Evolutionary conservation across 345 rosid genomes (phyloP), one percentile per base, ranked within the genome.

Genomic region (Erodium maritimum): DNA sequence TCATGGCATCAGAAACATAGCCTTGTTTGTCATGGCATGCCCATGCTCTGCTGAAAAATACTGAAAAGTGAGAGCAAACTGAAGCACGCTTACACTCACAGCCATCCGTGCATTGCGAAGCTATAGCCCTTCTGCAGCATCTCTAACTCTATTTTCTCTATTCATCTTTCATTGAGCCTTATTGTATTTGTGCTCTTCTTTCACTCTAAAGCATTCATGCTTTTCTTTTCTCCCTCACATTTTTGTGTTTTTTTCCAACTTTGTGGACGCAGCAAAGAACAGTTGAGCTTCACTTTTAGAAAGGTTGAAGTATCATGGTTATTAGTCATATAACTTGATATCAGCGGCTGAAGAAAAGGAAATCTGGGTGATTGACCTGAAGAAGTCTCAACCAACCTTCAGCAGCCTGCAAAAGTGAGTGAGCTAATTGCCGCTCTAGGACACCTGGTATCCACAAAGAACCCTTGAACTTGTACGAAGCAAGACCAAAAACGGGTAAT

Each of bases 321-420:
- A 29, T 29, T 29, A 3, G 37, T 29, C 37, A 29, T 29, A 29
- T 29, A 29, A 29, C 33, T 59, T 48, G 53, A 45, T 37, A 59
- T 19, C 54, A 46, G 17, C 54, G 19, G 21, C 54, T 17, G 67
- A 93, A 93, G 77, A 86, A 93, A 54, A 58, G 56, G 77, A 83
- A 93, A 66, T 93, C 96, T 24, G 96, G 99, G 61, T 84, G 99
- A 65, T 70, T 71, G 59, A 83, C 96, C 59, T 77, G 61, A 65
- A 53, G 76, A 19, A 13, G 75, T 77, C 77, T 64, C 62, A 93
- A 69, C 96, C 86, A 79, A 51, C 65, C 67, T 55, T 82, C 84
- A 5, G 95, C 99, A 21, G 69, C 84, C 72, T 62, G 81, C 61
- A 68, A 61, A 55, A 93, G 82, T 33, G 74, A 75, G 65, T 69